phyloP scores from a whole-genome alignment of 208 protist genomes.

The Naegleria gruberi region DNA sequence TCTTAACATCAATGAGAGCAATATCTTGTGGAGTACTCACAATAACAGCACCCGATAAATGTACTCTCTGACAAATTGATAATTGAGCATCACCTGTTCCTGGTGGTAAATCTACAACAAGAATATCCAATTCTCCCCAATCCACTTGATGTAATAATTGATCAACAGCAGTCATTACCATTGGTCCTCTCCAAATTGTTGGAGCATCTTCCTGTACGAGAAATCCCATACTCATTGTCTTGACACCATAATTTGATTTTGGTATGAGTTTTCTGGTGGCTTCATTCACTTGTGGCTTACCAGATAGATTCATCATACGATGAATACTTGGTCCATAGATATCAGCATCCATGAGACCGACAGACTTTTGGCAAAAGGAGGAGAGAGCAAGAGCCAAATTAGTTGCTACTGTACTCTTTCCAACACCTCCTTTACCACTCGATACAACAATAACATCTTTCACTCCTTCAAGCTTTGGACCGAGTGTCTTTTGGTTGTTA shows the following conservation, averaged over 20 bases:
- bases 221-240: conserved; percentile 75
- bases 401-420: conserved; percentile 75
- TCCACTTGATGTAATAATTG: conserved; percentile 65
- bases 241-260: conserved; percentile 74
- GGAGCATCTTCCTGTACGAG: conserved; percentile 59
- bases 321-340: conserved; percentile 64
- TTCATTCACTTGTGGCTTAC: background rate
- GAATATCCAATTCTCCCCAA: conserved; percentile 79
- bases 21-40: conserved; percentile 90
- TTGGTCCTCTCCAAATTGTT: conserved; percentile 75
- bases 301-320: conserved; percentile 27
- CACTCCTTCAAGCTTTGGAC: background rate
- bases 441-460: conserved; percentile 49
- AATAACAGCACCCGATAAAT: conserved; percentile 83
- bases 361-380: conserved; percentile 46
- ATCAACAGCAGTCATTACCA: conserved; percentile 77
- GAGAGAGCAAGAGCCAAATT: conserved; percentile 74
- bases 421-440: conserved; percentile 82
- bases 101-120: conserved; percentile 80
- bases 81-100: conserved; percentile 71
- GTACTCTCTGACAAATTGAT: conserved; percentile 72
- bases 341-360: conserved; percentile 77
- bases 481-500: too few species aligned
- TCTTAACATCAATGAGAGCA: conserved; percentile 73
- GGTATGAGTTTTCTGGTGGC: conserved; percentile 54